Evolutionary conservation across 1,139 yeast genomes (phyloP).

Genomic region (Candida sojae): DNA sequence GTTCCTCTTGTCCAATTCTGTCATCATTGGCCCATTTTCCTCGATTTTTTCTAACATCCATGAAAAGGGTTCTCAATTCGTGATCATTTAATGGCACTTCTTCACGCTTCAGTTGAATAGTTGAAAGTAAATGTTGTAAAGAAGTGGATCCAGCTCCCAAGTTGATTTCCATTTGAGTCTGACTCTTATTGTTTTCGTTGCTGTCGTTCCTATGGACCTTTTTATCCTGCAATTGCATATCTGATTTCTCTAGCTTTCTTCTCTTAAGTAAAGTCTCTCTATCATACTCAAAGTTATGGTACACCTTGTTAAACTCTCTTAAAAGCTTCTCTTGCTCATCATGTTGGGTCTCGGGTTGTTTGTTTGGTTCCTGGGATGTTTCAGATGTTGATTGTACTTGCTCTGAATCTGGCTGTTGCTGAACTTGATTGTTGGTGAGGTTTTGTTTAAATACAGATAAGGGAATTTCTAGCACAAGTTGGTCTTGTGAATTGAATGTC

Average conservation of each 20-base stretch:
- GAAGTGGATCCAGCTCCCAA: constrained; percentile 71
- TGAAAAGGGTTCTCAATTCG: constrained; percentile 79
- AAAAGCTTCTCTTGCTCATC: constrained; percentile 43
- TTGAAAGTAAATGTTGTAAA: constrained; percentile 73
- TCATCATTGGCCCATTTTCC: constrained; percentile 98
- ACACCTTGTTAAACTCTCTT: constrained; percentile 56
- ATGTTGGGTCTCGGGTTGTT: constrained; percentile 12
- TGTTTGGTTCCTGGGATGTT: background rate
- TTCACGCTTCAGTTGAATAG: constrained; percentile 79
- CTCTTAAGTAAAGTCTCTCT: constrained; percentile 76
- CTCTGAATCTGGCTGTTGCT: background rate
- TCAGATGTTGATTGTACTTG: background rate
- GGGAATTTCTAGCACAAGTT: constrained; percentile 35
- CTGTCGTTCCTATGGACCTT: constrained; percentile 5
- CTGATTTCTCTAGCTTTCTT: constrained; percentile 77
- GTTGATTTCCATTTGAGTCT: constrained; percentile 16
- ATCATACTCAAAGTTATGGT: constrained; percentile 85
- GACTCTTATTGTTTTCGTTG: constrained; percentile 8
- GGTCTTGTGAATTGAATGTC: constrained; percentile 26
- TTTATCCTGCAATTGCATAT: constrained; percentile 61
- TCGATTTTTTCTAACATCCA: constrained; percentile 91
- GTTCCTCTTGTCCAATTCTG: constrained; percentile 92
- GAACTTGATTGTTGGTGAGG: background rate
- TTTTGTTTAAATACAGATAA: constrained; percentile 20
- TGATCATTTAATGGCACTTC: constrained; percentile 74